phyloP scores from a whole-genome alignment of 2,329 filamentous ascomycete species.

The Aureobasidium lini region DNA sequence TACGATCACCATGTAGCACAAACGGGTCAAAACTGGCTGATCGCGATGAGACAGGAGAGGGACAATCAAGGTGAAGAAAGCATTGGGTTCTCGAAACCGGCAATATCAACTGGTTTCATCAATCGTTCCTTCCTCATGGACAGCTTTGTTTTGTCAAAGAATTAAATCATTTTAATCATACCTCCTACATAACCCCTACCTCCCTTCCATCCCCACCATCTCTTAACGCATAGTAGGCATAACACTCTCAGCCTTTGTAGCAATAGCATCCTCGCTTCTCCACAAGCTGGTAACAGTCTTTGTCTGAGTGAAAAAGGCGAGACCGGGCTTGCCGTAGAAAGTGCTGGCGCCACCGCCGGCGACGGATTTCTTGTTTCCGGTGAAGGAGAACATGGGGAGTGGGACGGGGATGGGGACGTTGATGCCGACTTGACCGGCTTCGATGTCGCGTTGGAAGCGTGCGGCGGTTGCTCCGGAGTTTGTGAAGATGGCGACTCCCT shows the following conservation, averaged over 20 bases:
- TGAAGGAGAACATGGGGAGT: conserved; percentile 57
- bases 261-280: conserved; percentile 76
- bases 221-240: conserved; percentile 61
- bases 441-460: conserved; percentile 70
- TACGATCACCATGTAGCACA: no score
- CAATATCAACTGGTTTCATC: no score
- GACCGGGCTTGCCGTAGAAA: conserved; percentile 88
- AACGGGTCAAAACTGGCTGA: no score
- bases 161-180: no score
- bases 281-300: conserved; percentile 97
- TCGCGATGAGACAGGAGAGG: no score
- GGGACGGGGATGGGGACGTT: conserved; percentile 71
- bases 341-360: conserved; percentile 88
- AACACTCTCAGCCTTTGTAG: conserved; percentile 74
- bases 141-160: no score
- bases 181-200: neutral
- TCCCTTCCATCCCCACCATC: neutral
- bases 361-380: conserved; percentile 73
- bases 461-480: conserved; percentile 68
- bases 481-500: conserved; percentile 75
- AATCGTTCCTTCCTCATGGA: no score
- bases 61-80: no score
- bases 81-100: no score
- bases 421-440: conserved; percentile 79
- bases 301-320: conserved; percentile 93